A percentile compares a stretch with the other conserved stretches of the same genome.
These are phyloP conservation scores for Digitaria exilis DNA, from an alignment of 202 grass and related monocot genomes.

Conservation along the genomic window DNA sequence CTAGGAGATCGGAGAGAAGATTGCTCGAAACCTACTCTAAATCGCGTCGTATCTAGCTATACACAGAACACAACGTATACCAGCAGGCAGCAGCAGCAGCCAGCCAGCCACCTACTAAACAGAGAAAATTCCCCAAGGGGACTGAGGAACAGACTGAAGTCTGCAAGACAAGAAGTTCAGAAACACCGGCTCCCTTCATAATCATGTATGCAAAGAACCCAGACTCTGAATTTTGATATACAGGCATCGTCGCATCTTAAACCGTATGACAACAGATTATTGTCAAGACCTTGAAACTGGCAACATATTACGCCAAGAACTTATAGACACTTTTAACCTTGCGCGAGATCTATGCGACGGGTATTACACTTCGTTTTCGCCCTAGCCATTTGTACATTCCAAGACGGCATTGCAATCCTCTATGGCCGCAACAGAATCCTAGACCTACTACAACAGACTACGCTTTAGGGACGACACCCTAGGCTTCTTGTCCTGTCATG, in stretches of 20 bases:
- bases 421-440: background rate
- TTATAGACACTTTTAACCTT: background rate
- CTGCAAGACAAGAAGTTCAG: background rate
- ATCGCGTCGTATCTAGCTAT: background rate
- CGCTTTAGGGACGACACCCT: background rate
- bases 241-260: background rate
- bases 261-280: background rate
- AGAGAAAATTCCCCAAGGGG: background rate
- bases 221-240: background rate
- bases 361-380: background rate
- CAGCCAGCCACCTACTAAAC: background rate
- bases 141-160: background rate
- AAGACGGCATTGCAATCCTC: background rate
- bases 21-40: constrained; percentile 19
- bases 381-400: constrained; percentile 8
- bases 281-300: constrained; percentile 4
- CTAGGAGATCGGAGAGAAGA: constrained; percentile 21
- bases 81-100: background rate
- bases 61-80: background rate
- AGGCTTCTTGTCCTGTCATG: constrained; percentile 2
- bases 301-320: constrained; percentile 1
- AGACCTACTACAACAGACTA: constrained; percentile 23
- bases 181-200: background rate
- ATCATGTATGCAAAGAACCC: background rate
- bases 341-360: background rate